These are phyloP conservation scores for Lasiosphaeria hispida DNA, from an alignment of 495 filamentous ascomycete genomes.

Conservation along the genomic window DNA sequence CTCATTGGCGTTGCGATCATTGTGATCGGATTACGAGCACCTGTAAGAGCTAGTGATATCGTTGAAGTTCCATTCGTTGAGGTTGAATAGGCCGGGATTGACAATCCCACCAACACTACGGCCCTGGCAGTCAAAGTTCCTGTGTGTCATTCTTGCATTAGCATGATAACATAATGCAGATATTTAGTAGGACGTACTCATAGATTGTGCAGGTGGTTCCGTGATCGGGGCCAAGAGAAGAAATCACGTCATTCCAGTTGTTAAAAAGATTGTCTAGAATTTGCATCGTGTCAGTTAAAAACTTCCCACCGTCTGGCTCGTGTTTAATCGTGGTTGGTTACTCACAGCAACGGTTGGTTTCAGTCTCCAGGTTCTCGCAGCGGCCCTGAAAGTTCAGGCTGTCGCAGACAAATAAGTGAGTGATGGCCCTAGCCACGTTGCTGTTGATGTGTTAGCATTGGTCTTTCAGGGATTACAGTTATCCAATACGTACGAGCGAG, in stretches of 20 bases:
- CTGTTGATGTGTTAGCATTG: background rate
- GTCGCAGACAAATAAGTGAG: background rate
- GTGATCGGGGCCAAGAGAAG: background rate
- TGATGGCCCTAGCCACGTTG: background rate
- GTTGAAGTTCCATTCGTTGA: background rate
- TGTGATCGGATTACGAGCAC: background rate
- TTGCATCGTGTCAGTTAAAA: background rate
- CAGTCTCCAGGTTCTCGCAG: background rate
- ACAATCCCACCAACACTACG: background rate
- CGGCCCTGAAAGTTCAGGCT: background rate
- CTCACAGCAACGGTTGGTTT: background rate
- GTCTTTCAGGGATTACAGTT: no score
- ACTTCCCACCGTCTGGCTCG: background rate
- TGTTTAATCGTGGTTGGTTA: background rate
- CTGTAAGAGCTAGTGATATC: background rate
- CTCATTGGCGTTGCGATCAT: no score
- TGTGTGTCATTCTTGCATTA: background rate
- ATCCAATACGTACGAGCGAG: background rate
- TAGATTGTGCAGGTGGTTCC: background rate
- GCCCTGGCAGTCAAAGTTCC: background rate
- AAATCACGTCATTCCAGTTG: background rate
- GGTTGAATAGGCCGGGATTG: background rate
- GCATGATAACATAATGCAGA: background rate
- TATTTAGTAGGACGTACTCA: background rate
- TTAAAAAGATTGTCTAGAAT: background rate